Evolutionary conservation across 83 land plant genomes (phyloP).

Genomic region (Picea mariana): DNA sequence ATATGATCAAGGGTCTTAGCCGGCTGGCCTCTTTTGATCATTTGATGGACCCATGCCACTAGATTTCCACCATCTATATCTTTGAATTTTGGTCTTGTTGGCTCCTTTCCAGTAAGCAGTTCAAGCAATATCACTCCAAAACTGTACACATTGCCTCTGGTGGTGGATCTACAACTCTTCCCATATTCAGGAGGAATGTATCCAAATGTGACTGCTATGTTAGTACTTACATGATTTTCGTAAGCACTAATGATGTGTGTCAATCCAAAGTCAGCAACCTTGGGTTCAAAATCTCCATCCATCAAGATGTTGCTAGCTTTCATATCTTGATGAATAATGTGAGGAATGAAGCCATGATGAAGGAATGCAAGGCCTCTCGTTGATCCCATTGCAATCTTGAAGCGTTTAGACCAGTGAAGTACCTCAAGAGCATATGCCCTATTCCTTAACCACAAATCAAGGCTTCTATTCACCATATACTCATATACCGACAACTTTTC

Average conservation of each 20-base stretch:
- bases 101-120: conserved; percentile 49
- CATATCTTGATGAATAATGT: conserved; percentile 65
- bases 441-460: conserved; percentile 39
- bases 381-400: conserved; percentile 53
- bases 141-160: conserved; percentile 40
- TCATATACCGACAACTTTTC: conserved; percentile 45
- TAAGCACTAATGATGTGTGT: conserved; percentile 51
- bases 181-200: conserved; percentile 64
- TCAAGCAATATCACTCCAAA: conserved; percentile 52
- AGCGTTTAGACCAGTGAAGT: conserved; percentile 55
- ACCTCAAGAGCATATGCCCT: conserved; percentile 21
- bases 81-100: conserved; percentile 34
- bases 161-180: conserved; percentile 30
- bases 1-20: conserved; percentile 23
- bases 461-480: conserved; percentile 56
- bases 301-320: conserved; percentile 71
- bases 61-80: conserved; percentile 33
- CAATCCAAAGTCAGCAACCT: conserved; percentile 69
- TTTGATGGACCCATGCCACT: conserved; percentile 41
- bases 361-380: conserved; percentile 65
- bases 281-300: conserved; percentile 52
- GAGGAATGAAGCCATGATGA: conserved; percentile 63
- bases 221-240: conserved; percentile 45
- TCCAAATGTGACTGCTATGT: conserved; percentile 53
- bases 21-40: conserved; percentile 25